phyloP scores from a whole-genome alignment of 306 rosid species.

The Geum urbanum region DNA sequence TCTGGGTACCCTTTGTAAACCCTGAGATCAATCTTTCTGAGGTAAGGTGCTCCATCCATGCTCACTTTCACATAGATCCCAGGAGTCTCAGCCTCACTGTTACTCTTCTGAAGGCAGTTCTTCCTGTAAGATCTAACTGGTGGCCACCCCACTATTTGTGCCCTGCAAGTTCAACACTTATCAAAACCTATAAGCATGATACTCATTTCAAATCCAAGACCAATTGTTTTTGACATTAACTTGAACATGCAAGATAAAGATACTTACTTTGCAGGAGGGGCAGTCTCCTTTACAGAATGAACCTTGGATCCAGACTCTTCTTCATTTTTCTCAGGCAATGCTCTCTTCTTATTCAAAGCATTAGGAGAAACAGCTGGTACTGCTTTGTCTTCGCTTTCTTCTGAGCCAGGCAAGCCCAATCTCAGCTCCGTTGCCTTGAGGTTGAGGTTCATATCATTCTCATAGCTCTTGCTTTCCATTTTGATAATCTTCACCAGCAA shows the following conservation, averaged over 20 bases:
- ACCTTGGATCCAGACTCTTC: slow-evolving; percentile 34
- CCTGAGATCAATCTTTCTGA: slow-evolving; percentile 76
- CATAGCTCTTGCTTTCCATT: slow-evolving; percentile 47
- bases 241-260: not conserved
- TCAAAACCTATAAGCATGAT: not conserved
- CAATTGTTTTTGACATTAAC: not conserved
- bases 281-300: slow-evolving; percentile 21
- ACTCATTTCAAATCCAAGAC: not conserved
- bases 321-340: slow-evolving; percentile 33
- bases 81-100: slow-evolving; percentile 39
- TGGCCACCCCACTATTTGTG: slow-evolving; percentile 94
- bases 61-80: slow-evolving; percentile 84
- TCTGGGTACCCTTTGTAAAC: slow-evolving; percentile 53
- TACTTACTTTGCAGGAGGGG: slow-evolving; percentile 72
- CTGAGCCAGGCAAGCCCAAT: slow-evolving; percentile 71
- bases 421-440: slow-evolving; percentile 83
- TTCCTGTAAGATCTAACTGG: slow-evolving; percentile 76
- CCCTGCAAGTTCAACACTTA: slow-evolving; percentile 35
- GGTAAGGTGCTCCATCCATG: slow-evolving; percentile 97
- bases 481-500: slow-evolving; percentile 5
- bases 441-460: slow-evolving; percentile 50
- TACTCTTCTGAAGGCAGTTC: slow-evolving; percentile 48
- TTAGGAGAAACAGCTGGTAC: not conserved
- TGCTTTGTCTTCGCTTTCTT: slow-evolving; percentile 28
- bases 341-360: slow-evolving; percentile 51